phyloP scores from a whole-genome alignment of 169 alveolate species.

The Blepharisma undulans region DNA sequence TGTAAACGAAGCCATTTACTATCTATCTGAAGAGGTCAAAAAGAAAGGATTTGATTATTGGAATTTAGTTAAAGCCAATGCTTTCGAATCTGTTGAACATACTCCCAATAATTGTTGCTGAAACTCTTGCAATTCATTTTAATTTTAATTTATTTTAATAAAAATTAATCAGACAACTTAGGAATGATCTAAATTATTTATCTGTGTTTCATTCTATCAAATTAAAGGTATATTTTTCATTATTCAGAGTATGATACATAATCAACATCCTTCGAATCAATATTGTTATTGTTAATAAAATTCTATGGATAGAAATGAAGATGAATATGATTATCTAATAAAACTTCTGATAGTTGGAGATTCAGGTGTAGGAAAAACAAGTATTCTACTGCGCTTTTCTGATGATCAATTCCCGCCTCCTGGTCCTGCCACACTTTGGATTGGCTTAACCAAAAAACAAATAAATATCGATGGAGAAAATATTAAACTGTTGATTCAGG shows the following conservation, averaged over 20 bases:
- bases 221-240: too few species aligned
- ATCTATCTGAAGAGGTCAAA: neutral
- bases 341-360: slow-evolving; percentile 91
- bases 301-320: neutral
- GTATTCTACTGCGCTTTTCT: slow-evolving; percentile 87
- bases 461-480: slow-evolving; percentile 51
- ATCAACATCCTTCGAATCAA: too few species aligned
- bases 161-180: too few species aligned
- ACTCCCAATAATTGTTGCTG: too few species aligned
- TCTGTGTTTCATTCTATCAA: too few species aligned
- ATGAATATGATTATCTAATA: slow-evolving; percentile 12
- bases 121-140: too few species aligned
- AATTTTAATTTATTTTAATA: too few species aligned
- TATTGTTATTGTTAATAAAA: neutral
- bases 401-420: slow-evolving; percentile 87
- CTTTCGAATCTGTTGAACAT: too few species aligned
- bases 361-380: slow-evolving; percentile 91
- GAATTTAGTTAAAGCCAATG: too few species aligned
- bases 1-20: neutral
- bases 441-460: slow-evolving; percentile 83
- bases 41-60: neutral
- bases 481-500: neutral
- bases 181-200: too few species aligned
- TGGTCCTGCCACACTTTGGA: slow-evolving; percentile 89
- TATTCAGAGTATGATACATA: too few species aligned